Conservation (phyloP, 331 rosid species). For the Acacia concinna region DNA sequence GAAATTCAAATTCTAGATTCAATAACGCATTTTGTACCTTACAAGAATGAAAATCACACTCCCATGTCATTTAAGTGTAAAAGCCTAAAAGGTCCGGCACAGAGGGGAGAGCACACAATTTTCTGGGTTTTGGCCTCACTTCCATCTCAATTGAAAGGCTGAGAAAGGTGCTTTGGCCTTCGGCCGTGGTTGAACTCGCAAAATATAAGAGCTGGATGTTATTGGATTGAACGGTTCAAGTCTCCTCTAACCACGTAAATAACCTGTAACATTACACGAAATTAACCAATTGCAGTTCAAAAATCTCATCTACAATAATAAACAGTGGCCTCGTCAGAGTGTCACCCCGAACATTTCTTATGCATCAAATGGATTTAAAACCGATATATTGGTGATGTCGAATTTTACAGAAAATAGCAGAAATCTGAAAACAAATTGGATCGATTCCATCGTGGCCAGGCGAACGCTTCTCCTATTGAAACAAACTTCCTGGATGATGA, state of each 20-base stretch:
- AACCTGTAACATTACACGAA: not conserved
- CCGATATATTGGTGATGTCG: not conserved
- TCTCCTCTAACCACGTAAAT: not conserved
- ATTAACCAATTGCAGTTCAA: not conserved
- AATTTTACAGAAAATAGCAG: conserved; percentile 6
- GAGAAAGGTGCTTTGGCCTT: not conserved
- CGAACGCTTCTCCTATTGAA: conserved; percentile 14
- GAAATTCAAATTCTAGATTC: not conserved
- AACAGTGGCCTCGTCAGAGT: not conserved
- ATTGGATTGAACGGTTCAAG: not conserved
- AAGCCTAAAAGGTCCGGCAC: not conserved
- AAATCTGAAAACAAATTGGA: not conserved
- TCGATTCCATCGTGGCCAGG: not conserved
- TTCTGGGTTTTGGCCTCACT: not conserved
- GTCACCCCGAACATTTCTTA: not conserved
- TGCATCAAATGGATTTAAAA: not conserved
- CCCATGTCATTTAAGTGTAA: too few species aligned
- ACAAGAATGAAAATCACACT: not conserved
- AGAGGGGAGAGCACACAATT: not conserved
- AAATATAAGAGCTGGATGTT: not conserved
- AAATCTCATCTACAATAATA: not conserved
- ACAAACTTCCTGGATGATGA: conserved; percentile 1
- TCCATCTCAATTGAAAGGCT: not conserved
- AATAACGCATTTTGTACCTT: not conserved
- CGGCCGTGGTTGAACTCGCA: not conserved